These are phyloP conservation scores for Colletotrichum brevisporum DNA, from an alignment of 2,329 filamentous ascomycete species.

Conservation along the genomic window DNA sequence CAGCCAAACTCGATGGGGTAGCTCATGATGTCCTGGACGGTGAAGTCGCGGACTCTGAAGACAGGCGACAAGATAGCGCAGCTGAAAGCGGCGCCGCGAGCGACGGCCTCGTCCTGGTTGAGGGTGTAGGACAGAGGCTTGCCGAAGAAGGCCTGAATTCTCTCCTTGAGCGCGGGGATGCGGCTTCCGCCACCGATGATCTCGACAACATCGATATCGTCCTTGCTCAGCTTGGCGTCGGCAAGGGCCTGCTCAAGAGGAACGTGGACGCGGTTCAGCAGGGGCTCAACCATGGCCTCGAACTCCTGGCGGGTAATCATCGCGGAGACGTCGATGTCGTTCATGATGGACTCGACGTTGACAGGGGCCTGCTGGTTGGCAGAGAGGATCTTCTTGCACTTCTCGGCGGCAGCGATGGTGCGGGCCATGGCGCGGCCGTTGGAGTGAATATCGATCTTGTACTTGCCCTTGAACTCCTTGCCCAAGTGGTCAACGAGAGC, in stretches of 20 bases:
- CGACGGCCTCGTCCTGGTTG: slow-evolving; percentile 98
- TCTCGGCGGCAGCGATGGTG: slow-evolving; percentile 90
- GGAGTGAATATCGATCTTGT: slow-evolving; percentile 94
- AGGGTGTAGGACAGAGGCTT: slow-evolving; percentile 95
- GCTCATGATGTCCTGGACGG: slow-evolving; percentile 96
- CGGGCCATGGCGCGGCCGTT: slow-evolving; percentile 93
- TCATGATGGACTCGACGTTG: slow-evolving; percentile 99
- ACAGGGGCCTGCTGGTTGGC: slow-evolving; percentile 93
- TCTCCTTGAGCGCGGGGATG: slow-evolving; percentile 92
- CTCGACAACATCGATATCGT: slow-evolving; percentile 95
- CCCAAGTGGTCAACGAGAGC: slow-evolving; percentile 95
- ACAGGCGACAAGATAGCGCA: slow-evolving; percentile 97
- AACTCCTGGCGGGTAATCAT: slow-evolving; percentile 96
- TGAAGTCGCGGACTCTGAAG: slow-evolving; percentile 98
- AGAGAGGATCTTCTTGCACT: slow-evolving; percentile 98
- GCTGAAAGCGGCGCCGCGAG: slow-evolving; percentile 95
- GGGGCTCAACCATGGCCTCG: slow-evolving; percentile 88
- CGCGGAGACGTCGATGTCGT: slow-evolving; percentile 90
- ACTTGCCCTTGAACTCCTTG: slow-evolving; percentile 96
- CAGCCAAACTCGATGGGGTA: slow-evolving; percentile 99
- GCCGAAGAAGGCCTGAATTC: slow-evolving; percentile 90
- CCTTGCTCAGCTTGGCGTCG: slow-evolving; percentile 90
- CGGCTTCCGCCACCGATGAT: slow-evolving; percentile 95
- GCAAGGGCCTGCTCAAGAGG: slow-evolving; percentile 93
- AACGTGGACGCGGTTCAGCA: slow-evolving; percentile 78